These are phyloP conservation scores for Ampelomyces quisqualis DNA, from an alignment of 2,329 filamentous ascomycete genomes.

Conservation along the genomic window DNA sequence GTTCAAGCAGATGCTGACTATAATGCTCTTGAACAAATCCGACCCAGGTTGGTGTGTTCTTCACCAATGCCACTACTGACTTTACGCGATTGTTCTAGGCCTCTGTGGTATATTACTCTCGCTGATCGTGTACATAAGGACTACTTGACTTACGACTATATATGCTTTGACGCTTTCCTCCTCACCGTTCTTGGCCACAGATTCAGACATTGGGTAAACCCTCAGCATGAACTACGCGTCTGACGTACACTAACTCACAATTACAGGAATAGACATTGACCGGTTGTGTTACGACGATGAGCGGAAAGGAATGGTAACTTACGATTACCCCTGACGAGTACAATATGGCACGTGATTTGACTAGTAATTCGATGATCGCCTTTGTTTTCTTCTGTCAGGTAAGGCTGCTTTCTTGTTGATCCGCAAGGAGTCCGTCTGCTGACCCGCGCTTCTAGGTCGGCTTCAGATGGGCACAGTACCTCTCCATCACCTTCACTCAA, in stretches of 20 bases:
- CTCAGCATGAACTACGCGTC: neutral
- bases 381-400: constrained; percentile 46
- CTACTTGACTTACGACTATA: constrained; percentile 22
- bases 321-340: too few relatives aligned
- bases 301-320: too few relatives aligned
- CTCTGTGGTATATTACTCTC: too few relatives aligned
- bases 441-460: constrained; percentile 41
- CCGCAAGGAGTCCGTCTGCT: neutral
- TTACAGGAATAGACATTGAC: constrained; percentile 16
- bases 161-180: constrained; percentile 46
- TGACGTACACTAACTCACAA: neutral
- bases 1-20: neutral
- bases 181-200: constrained; percentile 47
- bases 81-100: constrained; percentile 45
- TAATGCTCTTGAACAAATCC: constrained; percentile 25
- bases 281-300: constrained; percentile 50
- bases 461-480: constrained; percentile 52
- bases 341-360: too few relatives aligned
- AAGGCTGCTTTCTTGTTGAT: neutral
- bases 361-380: constrained; percentile 51
- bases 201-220: constrained; percentile 46
- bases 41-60: constrained; percentile 52
- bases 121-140: neutral
- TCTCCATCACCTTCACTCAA: constrained; percentile 53
- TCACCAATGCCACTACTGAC: constrained; percentile 40